Conservation (phyloP, 768 basidiomycete genomes). For the Termitomyces eurrhizus region DNA sequence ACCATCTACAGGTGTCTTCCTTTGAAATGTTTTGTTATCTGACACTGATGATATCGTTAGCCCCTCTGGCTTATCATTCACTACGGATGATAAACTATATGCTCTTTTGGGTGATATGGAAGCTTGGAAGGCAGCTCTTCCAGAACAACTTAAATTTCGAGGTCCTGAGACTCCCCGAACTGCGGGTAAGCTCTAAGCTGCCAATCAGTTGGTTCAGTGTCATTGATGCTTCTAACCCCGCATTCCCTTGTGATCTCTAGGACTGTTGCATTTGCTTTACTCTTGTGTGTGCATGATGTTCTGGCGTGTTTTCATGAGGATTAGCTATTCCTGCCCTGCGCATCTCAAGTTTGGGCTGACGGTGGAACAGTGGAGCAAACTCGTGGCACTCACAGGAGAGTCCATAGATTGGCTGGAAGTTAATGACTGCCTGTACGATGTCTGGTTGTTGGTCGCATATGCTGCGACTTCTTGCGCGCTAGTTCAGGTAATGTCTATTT, state of each 20-base stretch:
- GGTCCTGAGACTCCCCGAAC: constrained; percentile 63
- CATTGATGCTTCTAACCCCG: constrained; percentile 3
- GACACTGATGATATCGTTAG: constrained; percentile 30
- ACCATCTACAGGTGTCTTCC: constrained; percentile 76
- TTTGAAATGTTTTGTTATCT: not conserved
- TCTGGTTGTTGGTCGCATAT: constrained; percentile 85
- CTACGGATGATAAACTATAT: constrained; percentile 77
- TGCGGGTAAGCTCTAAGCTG: constrained; percentile 48
- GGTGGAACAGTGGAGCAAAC: constrained; percentile 72
- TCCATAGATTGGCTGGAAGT: constrained; percentile 87
- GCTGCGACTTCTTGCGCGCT: constrained; percentile 86
- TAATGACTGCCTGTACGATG: constrained; percentile 78
- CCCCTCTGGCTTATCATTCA: constrained; percentile 82
- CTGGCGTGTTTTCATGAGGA: constrained; percentile 98
- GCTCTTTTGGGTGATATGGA: constrained; percentile 62
- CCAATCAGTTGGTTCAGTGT: not conserved
- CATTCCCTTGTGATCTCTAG: constrained; percentile 32
- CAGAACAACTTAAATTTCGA: constrained; percentile 71
- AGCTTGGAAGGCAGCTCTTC: constrained; percentile 75
- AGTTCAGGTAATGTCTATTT: constrained; percentile 62
- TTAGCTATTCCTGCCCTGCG: constrained; percentile 87
- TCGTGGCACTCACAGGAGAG: constrained; percentile 72
- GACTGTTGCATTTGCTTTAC: constrained; percentile 84
- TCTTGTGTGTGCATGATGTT: constrained; percentile 94
- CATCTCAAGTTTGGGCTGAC: constrained; percentile 86